A percentile compares a stretch with the other conserved stretches of the same genome.
Evolutionary conservation across 1,284 basidiomycete species (phyloP).

Genomic region (Agaricales sp.): DNA sequence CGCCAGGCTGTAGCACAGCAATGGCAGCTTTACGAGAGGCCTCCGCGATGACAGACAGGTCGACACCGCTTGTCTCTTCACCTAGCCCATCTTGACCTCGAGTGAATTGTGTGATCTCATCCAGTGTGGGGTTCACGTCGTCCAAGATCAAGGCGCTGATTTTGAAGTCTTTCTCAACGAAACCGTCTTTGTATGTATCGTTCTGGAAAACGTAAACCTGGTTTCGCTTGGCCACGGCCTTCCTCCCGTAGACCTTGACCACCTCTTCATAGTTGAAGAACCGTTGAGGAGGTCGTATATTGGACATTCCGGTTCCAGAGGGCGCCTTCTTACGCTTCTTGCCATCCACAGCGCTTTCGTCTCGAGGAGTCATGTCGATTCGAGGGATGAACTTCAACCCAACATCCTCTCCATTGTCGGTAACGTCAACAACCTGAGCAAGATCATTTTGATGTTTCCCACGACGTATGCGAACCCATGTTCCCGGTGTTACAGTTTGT

Average conservation of each 20-base stretch:
- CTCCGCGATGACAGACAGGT: constrained; percentile 81
- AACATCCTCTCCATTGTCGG: constrained; percentile 90
- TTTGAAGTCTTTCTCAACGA: constrained; percentile 95
- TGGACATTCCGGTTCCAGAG: constrained; percentile 25
- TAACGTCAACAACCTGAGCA: constrained; percentile 90
- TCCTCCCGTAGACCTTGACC: constrained; percentile 75
- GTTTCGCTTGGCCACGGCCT: constrained; percentile 63
- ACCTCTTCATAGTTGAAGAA: constrained; percentile 96
- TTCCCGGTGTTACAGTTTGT: constrained; percentile 74
- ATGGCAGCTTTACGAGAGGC: constrained; percentile 82
- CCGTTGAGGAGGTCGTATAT: constrained; percentile 81
- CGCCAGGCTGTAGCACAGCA: constrained; percentile 90
- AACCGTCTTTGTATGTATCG: constrained; percentile 92
- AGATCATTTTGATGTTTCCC: constrained; percentile 94
- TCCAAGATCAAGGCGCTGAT: constrained; percentile 74
- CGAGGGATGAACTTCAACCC: constrained; percentile 93
- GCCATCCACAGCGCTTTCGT: constrained; percentile 58
- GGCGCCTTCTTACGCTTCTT: constrained; percentile 64
- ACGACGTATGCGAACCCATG: constrained; percentile 92
- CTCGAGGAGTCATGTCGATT: constrained; percentile 90
- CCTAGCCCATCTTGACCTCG: constrained; percentile 56
- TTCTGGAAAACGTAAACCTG: constrained; percentile 80
- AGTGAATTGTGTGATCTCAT: constrained; percentile 91
- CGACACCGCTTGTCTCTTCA: constrained; percentile 47
- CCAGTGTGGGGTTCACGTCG: constrained; percentile 90